Percentiles rank a stretch among this genome's conserved stretches.
Evolutionary conservation across 2,329 filamentous ascomycete genomes (phyloP).

Genomic region (Huntiella bhutanensis): DNA sequence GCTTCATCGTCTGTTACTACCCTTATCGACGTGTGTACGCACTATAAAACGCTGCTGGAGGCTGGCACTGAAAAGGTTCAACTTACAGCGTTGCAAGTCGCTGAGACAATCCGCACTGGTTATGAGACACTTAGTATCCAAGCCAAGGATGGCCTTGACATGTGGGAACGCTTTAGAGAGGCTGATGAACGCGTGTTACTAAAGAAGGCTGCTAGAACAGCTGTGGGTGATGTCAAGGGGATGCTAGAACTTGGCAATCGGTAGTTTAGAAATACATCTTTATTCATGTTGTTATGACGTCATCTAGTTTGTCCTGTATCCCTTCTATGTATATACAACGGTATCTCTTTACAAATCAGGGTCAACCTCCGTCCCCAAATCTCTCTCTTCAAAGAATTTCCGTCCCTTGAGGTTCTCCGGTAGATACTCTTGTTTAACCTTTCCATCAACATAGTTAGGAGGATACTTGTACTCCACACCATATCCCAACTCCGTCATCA

Average conservation of each 20-base stretch:
- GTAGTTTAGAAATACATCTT: too few species aligned
- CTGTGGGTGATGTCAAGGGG: slow-evolving; percentile 36
- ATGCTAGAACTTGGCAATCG: background rate
- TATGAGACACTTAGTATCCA: slow-evolving; percentile 91
- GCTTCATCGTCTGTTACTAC: slow-evolving; percentile 57
- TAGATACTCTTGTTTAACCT: slow-evolving; percentile 76
- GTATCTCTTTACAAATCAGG: slow-evolving; percentile 29
- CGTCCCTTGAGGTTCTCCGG: slow-evolving; percentile 55
- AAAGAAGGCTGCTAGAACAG: slow-evolving; percentile 71
- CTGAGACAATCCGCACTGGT: slow-evolving; percentile 82
- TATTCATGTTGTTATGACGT: too few species aligned
- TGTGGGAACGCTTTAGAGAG: slow-evolving; percentile 74
- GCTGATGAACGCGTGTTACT: slow-evolving; percentile 65
- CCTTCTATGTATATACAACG: too few species aligned
- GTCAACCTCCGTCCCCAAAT: slow-evolving; percentile 66
- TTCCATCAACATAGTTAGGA: slow-evolving; percentile 68
- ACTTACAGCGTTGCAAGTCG: slow-evolving; percentile 67
- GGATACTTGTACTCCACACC: slow-evolving; percentile 93
- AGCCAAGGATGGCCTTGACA: slow-evolving; percentile 67
- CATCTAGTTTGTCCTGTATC: too few species aligned
- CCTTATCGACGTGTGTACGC: slow-evolving; percentile 60
- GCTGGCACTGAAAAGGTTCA: slow-evolving; percentile 15
- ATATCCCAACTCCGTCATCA: slow-evolving; percentile 88
- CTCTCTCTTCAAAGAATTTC: slow-evolving; percentile 57
- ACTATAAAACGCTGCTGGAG: slow-evolving; percentile 70